These are phyloP conservation scores for Priceomyces carsonii DNA, from an alignment of 805 yeast genomes.

Conservation along the genomic window DNA sequence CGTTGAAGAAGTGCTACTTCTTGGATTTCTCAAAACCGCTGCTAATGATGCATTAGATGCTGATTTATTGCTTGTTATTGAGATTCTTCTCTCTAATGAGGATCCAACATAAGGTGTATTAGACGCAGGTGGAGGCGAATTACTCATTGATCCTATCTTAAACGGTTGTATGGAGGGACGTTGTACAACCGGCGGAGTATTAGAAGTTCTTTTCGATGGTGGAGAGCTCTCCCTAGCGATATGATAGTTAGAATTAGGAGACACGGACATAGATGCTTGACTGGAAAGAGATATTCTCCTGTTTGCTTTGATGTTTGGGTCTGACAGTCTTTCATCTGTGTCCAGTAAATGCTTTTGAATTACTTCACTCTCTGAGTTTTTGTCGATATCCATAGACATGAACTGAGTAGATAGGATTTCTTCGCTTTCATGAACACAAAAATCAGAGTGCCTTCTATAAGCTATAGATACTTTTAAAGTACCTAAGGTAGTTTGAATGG, in stretches of 20 bases:
- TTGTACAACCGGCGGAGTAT: constrained; percentile 12
- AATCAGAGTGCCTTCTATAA: constrained; percentile 70
- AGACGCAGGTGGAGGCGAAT: constrained; percentile 40
- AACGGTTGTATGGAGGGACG: constrained; percentile 55
- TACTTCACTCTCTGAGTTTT: background rate
- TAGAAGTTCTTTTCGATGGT: constrained; percentile 1
- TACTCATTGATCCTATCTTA: constrained; percentile 59
- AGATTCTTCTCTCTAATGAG: constrained; percentile 38
- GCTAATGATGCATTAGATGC: constrained; percentile 56
- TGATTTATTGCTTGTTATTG: constrained; percentile 47
- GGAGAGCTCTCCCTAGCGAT: constrained; percentile 10
- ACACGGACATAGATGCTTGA: constrained; percentile 20
- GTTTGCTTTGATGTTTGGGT: constrained; percentile 4
- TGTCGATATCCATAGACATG: constrained; percentile 42
- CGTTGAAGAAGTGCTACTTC: constrained; percentile 45
- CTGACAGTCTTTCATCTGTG: constrained; percentile 6
- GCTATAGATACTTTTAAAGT: constrained; percentile 73
- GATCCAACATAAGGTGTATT: constrained; percentile 21
- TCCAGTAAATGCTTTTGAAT: constrained; percentile 5
- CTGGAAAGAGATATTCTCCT: constrained; percentile 14
- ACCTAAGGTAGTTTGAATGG: constrained; percentile 77
- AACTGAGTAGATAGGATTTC: constrained; percentile 61
- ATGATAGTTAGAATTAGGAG: constrained; percentile 24
- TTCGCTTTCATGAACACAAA: constrained; percentile 67
- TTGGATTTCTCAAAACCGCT: constrained; percentile 51